Evolutionary conservation across 2,329 filamentous ascomycete genomes (phyloP).

Genomic region (Aspergillus spinulosporus): DNA sequence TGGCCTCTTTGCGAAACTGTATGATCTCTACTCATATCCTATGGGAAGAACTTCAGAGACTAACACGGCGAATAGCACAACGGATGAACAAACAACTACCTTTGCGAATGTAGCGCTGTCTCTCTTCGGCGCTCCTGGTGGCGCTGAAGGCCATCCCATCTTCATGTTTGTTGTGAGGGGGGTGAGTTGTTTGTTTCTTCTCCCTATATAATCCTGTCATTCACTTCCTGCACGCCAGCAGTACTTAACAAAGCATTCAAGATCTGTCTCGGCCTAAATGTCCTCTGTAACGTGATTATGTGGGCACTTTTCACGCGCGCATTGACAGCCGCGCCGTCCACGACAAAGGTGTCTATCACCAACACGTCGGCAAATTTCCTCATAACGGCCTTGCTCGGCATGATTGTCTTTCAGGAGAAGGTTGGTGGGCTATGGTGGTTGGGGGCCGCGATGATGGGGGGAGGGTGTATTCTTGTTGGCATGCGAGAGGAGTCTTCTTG

Average conservation of each 20-base stretch:
- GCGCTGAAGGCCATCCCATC: slow-evolving; percentile 34
- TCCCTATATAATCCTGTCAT: no score
- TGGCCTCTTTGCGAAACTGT: slow-evolving; percentile 68
- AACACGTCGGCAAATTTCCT: slow-evolving; percentile 66
- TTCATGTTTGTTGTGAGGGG: slow-evolving; percentile 54
- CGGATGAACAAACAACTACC: slow-evolving; percentile 58
- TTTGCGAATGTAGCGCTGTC: slow-evolving; percentile 51
- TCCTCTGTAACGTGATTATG: slow-evolving; percentile 64
- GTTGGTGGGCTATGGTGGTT: slow-evolving; percentile 62
- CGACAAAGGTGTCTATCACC: slow-evolving; percentile 63
- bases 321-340: slow-evolving; percentile 60
- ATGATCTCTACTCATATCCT: slow-evolving; percentile 18
- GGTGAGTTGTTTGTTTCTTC: slow-evolving; percentile 42
- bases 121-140: slow-evolving; percentile 43
- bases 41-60: background rate
- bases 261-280: slow-evolving; percentile 62
- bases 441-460: slow-evolving; percentile 60
- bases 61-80: slow-evolving; percentile 50
- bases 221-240: no score
- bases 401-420: slow-evolving; percentile 58
- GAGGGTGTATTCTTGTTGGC: slow-evolving; percentile 64
- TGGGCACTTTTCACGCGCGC: slow-evolving; percentile 66
- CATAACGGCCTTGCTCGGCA: slow-evolving; percentile 60
- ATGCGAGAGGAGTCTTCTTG: slow-evolving; percentile 47
- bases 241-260: slow-evolving; percentile 23